phyloP scores from a whole-genome alignment of 1,284 basidiomycete species.

The Ceratobasidium sp. region DNA sequence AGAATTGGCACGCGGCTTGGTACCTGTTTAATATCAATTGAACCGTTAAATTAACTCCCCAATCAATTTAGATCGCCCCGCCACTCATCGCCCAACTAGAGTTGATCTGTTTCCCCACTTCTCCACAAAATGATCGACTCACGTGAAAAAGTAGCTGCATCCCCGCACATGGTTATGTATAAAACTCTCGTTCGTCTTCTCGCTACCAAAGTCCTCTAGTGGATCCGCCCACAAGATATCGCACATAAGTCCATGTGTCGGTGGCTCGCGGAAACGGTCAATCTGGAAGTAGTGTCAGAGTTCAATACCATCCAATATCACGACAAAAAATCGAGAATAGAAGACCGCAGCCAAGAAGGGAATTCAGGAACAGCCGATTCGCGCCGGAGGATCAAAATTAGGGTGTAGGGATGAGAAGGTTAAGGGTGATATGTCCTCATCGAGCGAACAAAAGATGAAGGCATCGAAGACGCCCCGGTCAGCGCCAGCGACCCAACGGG shows the following conservation, averaged over 20 bases:
- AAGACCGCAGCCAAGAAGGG: too few relatives aligned
- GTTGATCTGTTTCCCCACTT: too few relatives aligned
- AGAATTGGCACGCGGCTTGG: conserved; percentile 92
- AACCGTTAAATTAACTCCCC: conserved; percentile 19
- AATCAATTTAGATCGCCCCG: conserved; percentile 12
- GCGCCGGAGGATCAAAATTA: not conserved
- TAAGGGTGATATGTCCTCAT: not conserved
- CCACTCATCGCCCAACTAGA: not conserved
- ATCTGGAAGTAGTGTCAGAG: conserved; percentile 71
- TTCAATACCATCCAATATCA: not conserved
- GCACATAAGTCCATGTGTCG: conserved; percentile 94
- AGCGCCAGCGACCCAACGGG: too few relatives aligned
- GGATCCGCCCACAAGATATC: conserved; percentile 97
- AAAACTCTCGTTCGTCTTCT: conserved; percentile 89
- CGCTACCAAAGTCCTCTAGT: conserved; percentile 92
- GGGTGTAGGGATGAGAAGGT: conserved; percentile 39
- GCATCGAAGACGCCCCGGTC: not conserved
- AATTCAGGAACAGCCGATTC: not conserved
- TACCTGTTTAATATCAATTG: conserved; percentile 70
- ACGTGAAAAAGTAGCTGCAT: conserved; percentile 98
- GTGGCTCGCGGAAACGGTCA: conserved; percentile 95
- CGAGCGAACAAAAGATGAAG: not conserved
- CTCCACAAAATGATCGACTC: conserved; percentile 58
- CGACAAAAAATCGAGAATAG: too few relatives aligned
- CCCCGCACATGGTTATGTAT: conserved; percentile 94